Conservation (phyloP, 2,329 filamentous ascomycete species). For the Pyricularia sp. region DNA sequence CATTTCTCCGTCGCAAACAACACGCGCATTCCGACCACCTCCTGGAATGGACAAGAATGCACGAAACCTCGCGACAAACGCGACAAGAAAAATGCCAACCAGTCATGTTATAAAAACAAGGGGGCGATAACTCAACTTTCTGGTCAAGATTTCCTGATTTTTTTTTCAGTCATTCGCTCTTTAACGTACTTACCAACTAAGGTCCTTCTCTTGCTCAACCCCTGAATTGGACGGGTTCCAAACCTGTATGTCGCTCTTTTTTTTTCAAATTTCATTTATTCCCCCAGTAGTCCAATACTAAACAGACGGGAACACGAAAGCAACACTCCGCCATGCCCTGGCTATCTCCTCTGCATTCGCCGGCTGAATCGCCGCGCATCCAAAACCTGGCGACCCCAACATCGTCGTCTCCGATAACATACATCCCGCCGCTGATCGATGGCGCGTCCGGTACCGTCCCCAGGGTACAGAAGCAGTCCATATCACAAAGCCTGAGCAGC, state of each 20-base stretch:
- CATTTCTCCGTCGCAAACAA: background rate
- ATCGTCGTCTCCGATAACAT: constrained; percentile 16
- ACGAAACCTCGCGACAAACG: background rate
- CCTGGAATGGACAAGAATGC: background rate
- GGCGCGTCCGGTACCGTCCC: constrained; percentile 23
- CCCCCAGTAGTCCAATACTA: background rate
- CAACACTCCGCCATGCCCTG: constrained; percentile 1
- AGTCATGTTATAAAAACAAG: background rate
- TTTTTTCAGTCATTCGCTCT: background rate
- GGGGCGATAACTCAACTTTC: background rate
- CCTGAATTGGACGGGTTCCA: background rate
- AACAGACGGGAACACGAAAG: background rate
- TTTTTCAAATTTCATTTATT: background rate
- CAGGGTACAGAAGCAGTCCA: constrained; percentile 14
- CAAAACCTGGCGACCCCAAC: background rate
- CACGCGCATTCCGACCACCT: background rate
- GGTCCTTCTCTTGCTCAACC: background rate
- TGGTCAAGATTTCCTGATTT: background rate
- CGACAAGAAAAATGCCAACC: background rate
- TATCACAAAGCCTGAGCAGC: background rate
- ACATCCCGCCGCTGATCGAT: constrained; percentile 25
- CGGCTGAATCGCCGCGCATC: background rate
- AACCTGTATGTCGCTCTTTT: background rate
- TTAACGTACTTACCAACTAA: background rate
- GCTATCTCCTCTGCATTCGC: background rate